Evolutionary conservation across 192 early-diverging fungal species (phyloP), one percentile per base, ranked within the genome.

Genomic region (Rhizoclosmatium sp.): DNA sequence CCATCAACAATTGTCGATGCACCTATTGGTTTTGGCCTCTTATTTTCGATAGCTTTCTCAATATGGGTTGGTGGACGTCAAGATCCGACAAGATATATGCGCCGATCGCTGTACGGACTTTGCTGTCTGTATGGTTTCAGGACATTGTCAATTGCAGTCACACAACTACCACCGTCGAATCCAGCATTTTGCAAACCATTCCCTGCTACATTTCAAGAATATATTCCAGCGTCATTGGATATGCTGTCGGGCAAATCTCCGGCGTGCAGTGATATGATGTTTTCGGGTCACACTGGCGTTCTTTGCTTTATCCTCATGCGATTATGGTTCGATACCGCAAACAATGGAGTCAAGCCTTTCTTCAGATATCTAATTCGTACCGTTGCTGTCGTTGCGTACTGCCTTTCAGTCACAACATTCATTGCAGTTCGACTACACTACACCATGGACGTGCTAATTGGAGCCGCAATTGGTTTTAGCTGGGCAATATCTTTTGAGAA

Each of bases 401-500:
- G 21, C 2, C 7, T n/a, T 5, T 71, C 70, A 40, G 9, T 71
- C 1, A 56, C 7, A 4, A 58, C 47, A 5, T 71, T 71, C 42
- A 58, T 71, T 58, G 70, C 19, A 9, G 70, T 71, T 5, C 9
- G 51, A 58, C 40, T 71, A 14, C 70, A 71, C 21, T 71, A 71
- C 56, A 71, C 51, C 7, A 71, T 71, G 70, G 70, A 71, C 56
- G 70, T 71, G 47, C 21, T 71, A 16, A 58, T 71, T 56, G 70
- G 70, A 7, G 51, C 51, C 9, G 70, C 23, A 21, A 71, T 71
- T 71, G 70, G 70, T 5, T 40, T 71, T 7, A 40, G 21, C 21
- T 71, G 70, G 70, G n/a, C 70, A 21, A 58, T 58, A 19, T 21
- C 54, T 2, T 41, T 71, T 39, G 70, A 68, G 47, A 68, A 68